Evolutionary conservation across 139 green algal genomes (phyloP), one percentile per base, ranked within the genome.

Genomic region (Chlamydomonas eustigma): DNA sequence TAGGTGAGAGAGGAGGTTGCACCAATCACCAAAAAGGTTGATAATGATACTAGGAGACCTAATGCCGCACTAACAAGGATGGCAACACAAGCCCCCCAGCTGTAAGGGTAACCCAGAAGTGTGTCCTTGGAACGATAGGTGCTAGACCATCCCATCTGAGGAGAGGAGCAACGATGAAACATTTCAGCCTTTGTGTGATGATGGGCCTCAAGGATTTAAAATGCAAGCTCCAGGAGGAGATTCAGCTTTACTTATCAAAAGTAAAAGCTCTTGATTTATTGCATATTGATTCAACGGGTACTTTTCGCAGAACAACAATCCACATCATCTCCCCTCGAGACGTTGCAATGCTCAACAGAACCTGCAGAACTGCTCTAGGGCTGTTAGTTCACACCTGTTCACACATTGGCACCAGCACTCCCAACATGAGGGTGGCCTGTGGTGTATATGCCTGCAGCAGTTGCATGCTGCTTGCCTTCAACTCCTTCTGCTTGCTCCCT

Each of bases 11-110:
- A 89, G 39, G 74, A 85, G 0, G 86, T 91, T 33, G 73, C 76
- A 4, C 85, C 85, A 12, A 89, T 93, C 63, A 96, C 90, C 39
- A 97, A 78, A 70, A 96, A 96, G 0, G 92, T 95, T 50, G 84
- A 88, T 34, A 96, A 80, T 76, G 81, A 8, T 4, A 97, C 93
- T 3, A 95, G 75, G 39, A 97, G 85, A 25, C 93, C 93, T 33
- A 97, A 84, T 39, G 92, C 73, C 0, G 90, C 86, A 32, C 72
- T 88, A 5, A 95, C 28, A 1, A 90, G 30, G 66, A 97, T 97
- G 37, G 90, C 89, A 5, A 44, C 66, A 1, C 91, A 58, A 0
- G 86, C 80, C 1, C 73, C 74, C 4, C 73, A n/a, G 0, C 76
- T 89, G 81, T 91, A 93, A 1, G 74, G 22, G 83, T 84, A 88